Evolutionary conservation across 257 asterid species (phyloP).

Genomic region (Eucommia ulmoides): DNA sequence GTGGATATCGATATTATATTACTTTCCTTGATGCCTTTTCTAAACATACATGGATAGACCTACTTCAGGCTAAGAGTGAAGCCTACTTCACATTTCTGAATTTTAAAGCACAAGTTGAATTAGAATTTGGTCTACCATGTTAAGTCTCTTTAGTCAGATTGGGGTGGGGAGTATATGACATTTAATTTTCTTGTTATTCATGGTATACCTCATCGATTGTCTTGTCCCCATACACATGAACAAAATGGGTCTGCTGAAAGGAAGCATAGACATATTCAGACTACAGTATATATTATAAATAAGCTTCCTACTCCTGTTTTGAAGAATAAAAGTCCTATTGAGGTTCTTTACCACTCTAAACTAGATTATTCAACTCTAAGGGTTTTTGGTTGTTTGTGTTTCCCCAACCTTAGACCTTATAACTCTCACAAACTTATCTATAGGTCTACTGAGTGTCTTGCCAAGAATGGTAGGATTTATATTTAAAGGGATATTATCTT

Average conservation of each 20-base stretch:
- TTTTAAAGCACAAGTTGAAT: background rate
- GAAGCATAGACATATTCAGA: background rate
- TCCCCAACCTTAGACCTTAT: background rate
- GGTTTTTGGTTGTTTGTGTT: background rate
- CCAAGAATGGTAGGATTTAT: background rate
- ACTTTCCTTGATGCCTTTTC: background rate
- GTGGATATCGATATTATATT: background rate
- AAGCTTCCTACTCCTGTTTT: background rate
- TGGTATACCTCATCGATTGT: background rate
- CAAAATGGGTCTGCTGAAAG: background rate
- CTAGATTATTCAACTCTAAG: background rate
- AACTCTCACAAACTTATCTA: background rate
- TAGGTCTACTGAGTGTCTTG: background rate
- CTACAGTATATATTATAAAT: background rate
- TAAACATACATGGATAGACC: background rate
- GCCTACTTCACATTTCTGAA: background rate
- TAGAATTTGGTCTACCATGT: background rate
- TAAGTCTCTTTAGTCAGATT: background rate
- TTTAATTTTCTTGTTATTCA: background rate
- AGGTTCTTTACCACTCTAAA: no score
- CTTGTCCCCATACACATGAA: background rate
- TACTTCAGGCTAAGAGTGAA: background rate
- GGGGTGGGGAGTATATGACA: background rate
- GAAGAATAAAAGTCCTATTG: background rate
- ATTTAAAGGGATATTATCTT: no score